Base-by-base conservation (phyloP, 441 rosid species). In the Rhodomyrtus psidioides region DNA sequence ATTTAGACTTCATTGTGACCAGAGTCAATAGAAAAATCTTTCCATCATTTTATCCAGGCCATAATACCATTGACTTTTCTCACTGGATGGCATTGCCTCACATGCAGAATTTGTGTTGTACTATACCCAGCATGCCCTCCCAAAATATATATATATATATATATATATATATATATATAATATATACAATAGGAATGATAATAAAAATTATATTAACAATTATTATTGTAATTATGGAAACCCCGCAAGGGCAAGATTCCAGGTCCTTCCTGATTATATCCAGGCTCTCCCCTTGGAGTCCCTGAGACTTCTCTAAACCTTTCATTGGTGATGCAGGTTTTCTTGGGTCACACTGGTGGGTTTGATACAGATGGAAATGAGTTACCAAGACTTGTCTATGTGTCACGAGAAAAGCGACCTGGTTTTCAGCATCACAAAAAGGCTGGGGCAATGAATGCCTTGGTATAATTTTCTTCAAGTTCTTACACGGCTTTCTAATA, bases 361-460 rank as follows among this genome's bases (percentile, higher is more conserved):
- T 59, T 82, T 53, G 83, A 82, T 17, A 55, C 56, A 82, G 83
- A 82, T 27, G 83, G 83, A 82, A 82, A 82, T 51, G 83, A 53
- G 83, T 55, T 82, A 49, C 83, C 83, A 51, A 53, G 83, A 53
- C 79, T 70, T 21, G 79, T 70, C 79, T 70, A 70, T 70, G 79
- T 70, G 23, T 70, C 79, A 34, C 49, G 83, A 51, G 83, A 82
- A 55, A 51, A 82, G 59, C 39, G 83, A 24, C 83, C 83, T 82
- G 83, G 83, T 53, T 82, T 82, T 55, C 83, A 82, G 58, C 56
- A 82, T 55, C 83, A 82, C 58, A 82, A 82, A 55, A 82, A 82
- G 42, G 83, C 83, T 55, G 83, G 83, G 58, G 83, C 83, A 28
- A 82, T 82, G 83, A 82, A 82, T 27, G 55, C 83, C 83, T 34